phyloP scores from a whole-genome alignment of 805 yeast genomes.

The Kuraishia piskuri region DNA sequence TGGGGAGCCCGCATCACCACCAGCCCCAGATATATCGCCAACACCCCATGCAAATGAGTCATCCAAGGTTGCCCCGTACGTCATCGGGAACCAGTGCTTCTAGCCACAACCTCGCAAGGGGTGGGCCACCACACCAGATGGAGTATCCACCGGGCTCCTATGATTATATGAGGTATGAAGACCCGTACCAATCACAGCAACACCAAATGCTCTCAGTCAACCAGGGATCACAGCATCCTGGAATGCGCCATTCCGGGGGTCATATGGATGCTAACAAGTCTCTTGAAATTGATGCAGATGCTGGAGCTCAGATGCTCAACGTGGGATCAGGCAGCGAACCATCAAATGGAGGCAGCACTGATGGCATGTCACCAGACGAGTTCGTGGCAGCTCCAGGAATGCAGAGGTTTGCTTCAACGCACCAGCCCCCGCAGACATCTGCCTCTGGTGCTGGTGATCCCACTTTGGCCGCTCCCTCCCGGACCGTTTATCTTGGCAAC shows the following conservation, averaged over 20 bases:
- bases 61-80: neutral
- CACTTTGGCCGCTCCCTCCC: conserved; percentile 26
- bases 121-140: neutral
- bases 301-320: neutral
- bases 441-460: neutral
- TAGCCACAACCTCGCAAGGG: neutral
- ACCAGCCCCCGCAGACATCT: neutral
- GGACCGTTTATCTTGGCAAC: conserved; percentile 88
- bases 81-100: neutral
- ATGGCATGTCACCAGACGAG: neutral
- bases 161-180: neutral
- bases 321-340: neutral
- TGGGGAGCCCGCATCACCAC: neutral
- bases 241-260: neutral
- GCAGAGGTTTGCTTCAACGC: neutral
- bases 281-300: neutral
- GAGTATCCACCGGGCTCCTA: neutral
- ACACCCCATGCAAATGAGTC: neutral
- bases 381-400: neutral
- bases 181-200: neutral
- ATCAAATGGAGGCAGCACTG: neutral
- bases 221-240: neutral
- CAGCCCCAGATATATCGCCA: neutral
- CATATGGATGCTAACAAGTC: neutral
- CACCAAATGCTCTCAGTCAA: neutral